Evolutionary conservation across 768 basidiomycete genomes (phyloP), one percentile per base, ranked within the genome.

Genomic region (Phaeolepiota aurea): DNA sequence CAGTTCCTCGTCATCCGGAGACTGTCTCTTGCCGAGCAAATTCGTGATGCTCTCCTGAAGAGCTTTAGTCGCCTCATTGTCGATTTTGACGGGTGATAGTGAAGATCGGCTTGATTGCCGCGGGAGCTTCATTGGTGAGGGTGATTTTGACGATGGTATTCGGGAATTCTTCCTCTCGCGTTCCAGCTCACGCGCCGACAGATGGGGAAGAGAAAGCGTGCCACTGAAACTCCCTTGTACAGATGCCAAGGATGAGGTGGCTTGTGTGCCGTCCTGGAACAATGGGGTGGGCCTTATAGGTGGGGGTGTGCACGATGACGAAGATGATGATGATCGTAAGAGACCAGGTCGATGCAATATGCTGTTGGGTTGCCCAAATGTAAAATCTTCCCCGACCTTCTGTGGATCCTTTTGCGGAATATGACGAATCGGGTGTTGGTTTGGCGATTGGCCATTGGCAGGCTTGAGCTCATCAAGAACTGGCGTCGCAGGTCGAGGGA

Each of bases 21-120:
- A 59, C 7, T 68, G 65, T 5, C 84, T 69, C 55, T 89, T 88
- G 5, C 84, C 85, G 12, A 88, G 62, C 41, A 87, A 56, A 15
- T 74, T 72, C 3, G 77, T 75, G 37, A 87, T 74, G 44, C 76
- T 82, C 47, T 85, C 79, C 46, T 83, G 74, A 15, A 87, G 61
- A 13, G 73, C 80, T 49, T 65, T 72, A n/a, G 77, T 64, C 18
- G 67, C 67, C 37, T 71, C 66, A 36, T 64, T 61, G 35, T 69
- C 65, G 20, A 76, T 65, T 39, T 69, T 68, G 18, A 66, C 58
- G 31, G 65, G 71, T 0, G 71, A 70, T 10, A 58, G 44, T 10
- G 62, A 64, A 19, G 50, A 43, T 32, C 54, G 41, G 40, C 49
- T 53, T 34, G 45, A 48, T 19, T 37, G 20, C 5, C 34, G 21